Evolutionary conservation across 2,329 filamentous ascomycete species (phyloP).

Genomic region (Neofusicoccum sp.): DNA sequence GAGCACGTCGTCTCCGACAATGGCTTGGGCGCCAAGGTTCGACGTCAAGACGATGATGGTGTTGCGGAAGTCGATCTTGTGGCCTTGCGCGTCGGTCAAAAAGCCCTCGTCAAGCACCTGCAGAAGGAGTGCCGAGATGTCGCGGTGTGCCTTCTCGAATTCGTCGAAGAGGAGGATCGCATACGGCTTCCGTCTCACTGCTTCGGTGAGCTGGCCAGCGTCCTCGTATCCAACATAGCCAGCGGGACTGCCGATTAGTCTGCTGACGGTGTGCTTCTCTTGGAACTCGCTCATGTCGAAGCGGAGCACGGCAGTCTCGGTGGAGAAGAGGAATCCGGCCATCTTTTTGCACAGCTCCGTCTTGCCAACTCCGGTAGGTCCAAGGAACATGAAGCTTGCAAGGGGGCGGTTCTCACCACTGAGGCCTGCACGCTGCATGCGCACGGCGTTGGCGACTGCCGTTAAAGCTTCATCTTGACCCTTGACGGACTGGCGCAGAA

Average conservation of each 20-base stretch:
- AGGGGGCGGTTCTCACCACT: slow-evolving; percentile 88
- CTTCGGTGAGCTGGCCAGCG: slow-evolving; percentile 92
- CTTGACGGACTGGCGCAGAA: slow-evolving; percentile 75
- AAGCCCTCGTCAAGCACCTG: slow-evolving; percentile 97
- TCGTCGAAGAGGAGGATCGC: slow-evolving; percentile 94
- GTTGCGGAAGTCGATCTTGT: slow-evolving; percentile 95
- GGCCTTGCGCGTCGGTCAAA: slow-evolving; percentile 90
- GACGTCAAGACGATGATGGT: slow-evolving; percentile 96
- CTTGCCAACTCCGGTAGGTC: slow-evolving; percentile 94
- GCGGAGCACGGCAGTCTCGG: slow-evolving; percentile 82
- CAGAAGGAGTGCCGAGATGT: slow-evolving; percentile 86
- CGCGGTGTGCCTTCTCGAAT: slow-evolving; percentile 94
- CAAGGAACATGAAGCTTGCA: slow-evolving; percentile 96
- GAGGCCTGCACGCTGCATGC: slow-evolving; percentile 87
- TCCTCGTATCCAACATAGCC: slow-evolving; percentile 97
- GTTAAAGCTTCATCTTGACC: slow-evolving; percentile 93
- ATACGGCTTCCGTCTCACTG: slow-evolving; percentile 90
- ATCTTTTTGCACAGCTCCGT: slow-evolving; percentile 97
- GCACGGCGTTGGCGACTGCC: slow-evolving; percentile 87
- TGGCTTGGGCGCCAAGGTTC: slow-evolving; percentile 88
- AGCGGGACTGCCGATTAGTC: slow-evolving; percentile 87
- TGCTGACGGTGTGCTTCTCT: slow-evolving; percentile 92
- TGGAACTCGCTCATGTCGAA: slow-evolving; percentile 99
- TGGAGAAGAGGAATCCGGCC: slow-evolving; percentile 88
- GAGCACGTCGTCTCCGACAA: slow-evolving; percentile 70